Conservation (phyloP, 2,329 filamentous ascomycete species). For the Clarireedia hainanense region DNA sequence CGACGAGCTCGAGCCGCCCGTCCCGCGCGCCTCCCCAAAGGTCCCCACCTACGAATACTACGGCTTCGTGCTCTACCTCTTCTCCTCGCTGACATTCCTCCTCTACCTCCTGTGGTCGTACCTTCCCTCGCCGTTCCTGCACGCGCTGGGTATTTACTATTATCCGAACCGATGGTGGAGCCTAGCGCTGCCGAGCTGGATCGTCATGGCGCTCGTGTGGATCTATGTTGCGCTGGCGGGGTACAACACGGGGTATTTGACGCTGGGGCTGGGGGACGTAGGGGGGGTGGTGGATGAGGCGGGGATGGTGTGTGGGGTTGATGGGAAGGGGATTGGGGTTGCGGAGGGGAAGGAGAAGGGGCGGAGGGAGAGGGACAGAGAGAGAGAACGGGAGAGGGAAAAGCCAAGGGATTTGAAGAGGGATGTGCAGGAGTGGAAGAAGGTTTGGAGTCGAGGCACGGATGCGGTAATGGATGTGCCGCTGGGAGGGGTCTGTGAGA, state of each 20-base stretch:
- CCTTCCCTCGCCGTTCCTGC: conserved; percentile 83
- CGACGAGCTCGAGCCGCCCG: conserved; percentile 61
- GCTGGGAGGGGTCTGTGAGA: conserved; percentile 87
- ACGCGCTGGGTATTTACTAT: conserved; percentile 90
- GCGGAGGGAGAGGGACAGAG: conserved; percentile 20
- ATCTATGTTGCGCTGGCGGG: conserved; percentile 88
- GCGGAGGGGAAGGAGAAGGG: conserved; percentile 30
- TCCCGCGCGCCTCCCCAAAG: conserved; percentile 80
- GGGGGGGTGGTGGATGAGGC: conserved; percentile 91
- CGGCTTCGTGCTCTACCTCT: conserved; percentile 92
- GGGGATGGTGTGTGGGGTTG: conserved; percentile 76
- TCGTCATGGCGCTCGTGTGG: conserved; percentile 82
- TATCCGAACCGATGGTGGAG: conserved; percentile 98
- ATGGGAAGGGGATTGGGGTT: conserved; percentile 48
- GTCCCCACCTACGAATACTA: conserved; percentile 99
- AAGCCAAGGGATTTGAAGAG: conserved; percentile 15
- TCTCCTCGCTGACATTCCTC: conserved; percentile 73
- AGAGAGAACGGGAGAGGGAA: conserved; percentile 26
- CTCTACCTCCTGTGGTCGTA: conserved; percentile 69
- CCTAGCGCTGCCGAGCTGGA: conserved; percentile 80
- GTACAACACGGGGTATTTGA: conserved; percentile 87
- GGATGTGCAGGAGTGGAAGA: conserved; percentile 56
- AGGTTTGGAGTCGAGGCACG: conserved; percentile 83
- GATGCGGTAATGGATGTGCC: conserved; percentile 98
- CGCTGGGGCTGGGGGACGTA: conserved; percentile 67